Evolutionary conservation across 192 early-diverging fungal genomes (phyloP).

Genomic region (Coemansia sp.): DNA sequence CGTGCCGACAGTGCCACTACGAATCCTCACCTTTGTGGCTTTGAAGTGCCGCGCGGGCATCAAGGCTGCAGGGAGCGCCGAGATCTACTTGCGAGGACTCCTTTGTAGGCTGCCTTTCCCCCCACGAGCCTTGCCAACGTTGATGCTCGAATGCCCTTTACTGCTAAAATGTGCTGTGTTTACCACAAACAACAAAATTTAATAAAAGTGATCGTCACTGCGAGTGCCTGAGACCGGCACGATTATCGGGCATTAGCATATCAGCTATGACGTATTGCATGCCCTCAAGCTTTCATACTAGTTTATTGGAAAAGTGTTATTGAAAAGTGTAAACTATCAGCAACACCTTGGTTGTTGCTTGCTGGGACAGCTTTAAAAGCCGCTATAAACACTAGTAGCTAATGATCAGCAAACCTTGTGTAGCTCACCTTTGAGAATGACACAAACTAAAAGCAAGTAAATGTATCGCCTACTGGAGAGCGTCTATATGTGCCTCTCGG

Average conservation of each 20-base stretch:
- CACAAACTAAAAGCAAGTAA: too few species aligned
- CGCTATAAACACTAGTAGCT: not conserved
- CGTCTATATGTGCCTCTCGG: too few species aligned
- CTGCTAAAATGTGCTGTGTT: not conserved
- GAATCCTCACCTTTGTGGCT: not conserved
- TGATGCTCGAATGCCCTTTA: not conserved
- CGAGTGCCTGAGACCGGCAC: not conserved
- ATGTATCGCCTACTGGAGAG: too few species aligned
- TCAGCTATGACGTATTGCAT: not conserved
- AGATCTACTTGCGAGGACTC: not conserved
- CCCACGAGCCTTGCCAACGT: not conserved
- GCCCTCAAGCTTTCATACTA: not conserved
- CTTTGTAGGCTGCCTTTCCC: not conserved
- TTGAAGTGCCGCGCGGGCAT: not conserved
- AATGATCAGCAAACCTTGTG: not conserved
- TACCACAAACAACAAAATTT: not conserved
- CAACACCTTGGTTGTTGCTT: not conserved
- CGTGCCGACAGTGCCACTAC: not conserved
- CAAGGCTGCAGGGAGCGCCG: slow-evolving; percentile 3
- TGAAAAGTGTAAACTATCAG: not conserved
- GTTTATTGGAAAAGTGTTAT: not conserved
- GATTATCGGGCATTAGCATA: not conserved
- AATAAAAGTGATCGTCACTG: not conserved
- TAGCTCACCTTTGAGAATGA: not conserved
- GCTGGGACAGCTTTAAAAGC: not conserved